phyloP scores from a whole-genome alignment of 2,329 filamentous ascomycete species.

The Ophiostoma triangulosporum region DNA sequence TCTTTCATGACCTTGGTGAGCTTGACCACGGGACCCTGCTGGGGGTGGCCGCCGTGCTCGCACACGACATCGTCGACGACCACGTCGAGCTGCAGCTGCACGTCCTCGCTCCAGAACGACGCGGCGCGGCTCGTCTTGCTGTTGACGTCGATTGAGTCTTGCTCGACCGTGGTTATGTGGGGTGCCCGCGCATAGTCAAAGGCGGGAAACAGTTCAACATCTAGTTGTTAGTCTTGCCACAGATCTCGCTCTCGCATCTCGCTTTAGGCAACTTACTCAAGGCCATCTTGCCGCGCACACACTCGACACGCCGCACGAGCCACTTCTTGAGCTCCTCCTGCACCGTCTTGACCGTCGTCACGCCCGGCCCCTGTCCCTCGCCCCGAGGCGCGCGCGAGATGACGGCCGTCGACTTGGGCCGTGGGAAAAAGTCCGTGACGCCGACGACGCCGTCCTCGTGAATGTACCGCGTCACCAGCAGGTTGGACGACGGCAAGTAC shows the following conservation, averaged over 20 bases:
- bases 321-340: conserved; percentile 54
- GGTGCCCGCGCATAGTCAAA: conserved; percentile 55
- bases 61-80: conserved; percentile 23
- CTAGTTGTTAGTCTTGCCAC: conserved; percentile 19
- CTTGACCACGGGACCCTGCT: conserved; percentile 31
- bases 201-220: conserved; percentile 59
- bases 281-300: conserved; percentile 52
- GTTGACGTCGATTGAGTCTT: conserved; percentile 26
- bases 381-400: conserved; percentile 30
- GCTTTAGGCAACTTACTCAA: conserved; percentile 30
- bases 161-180: conserved; percentile 45
- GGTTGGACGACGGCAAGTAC: conserved; percentile 61
- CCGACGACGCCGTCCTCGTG: conserved; percentile 63
- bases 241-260: background rate
- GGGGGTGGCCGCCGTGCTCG: background rate
- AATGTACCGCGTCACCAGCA: conserved; percentile 65
- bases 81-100: conserved; percentile 54
- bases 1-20: conserved; percentile 41
- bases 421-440: conserved; percentile 62
- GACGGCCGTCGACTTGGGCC: conserved; percentile 46
- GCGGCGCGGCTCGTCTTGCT: conserved; percentile 41
- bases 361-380: conserved; percentile 16
- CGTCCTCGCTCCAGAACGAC: conserved; percentile 44
- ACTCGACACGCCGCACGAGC: conserved; percentile 59
- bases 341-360: conserved; percentile 38